Base-by-base conservation (phyloP, 2,329 filamentous ascomycete genomes). In the Leptographium lundbergii region DNA sequence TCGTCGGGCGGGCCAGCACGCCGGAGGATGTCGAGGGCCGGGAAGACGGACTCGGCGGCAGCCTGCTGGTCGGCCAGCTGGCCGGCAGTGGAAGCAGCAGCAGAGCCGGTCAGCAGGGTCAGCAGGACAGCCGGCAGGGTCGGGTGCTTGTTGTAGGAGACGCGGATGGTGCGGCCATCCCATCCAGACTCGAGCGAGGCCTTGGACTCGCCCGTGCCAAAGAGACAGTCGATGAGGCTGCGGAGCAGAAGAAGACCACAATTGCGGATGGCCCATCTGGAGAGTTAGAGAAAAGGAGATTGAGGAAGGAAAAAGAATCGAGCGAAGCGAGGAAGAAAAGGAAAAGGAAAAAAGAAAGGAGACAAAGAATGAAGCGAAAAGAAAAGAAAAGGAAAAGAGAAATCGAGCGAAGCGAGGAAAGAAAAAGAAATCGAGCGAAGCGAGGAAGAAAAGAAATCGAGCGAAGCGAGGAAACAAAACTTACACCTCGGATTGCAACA, bases 231-330 rank as follows among this genome's bases (percentile, higher is more conserved):
- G 57, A 95, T 88, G 6, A 96, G 77, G 62, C 90, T 89, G 58
- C 92, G 84, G 63, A 97, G 85, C 7, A 99, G 81, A 73, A 97
- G 87, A 39, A 97, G 74, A 2, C 91, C 91, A 65, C 91, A 96
- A 69, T 99, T 99, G 1, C 91, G 86, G 59, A 99, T 91, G 0
- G 91, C 89, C 94, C 94, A 99, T 3, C 54, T 56, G 17, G 48
- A 5, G 25, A 25, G 85, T 88, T 61, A 13, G 19, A 13, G 32
- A 25, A 84, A 88, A n/a, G 17, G n/a, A 27, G 53, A 7, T 19
- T 5, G 24, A 10, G 11, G 4, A 45, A 36, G 1, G 17, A 22
- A 42, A 29, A 32, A 14, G 4, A 39, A 54, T 47, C 39, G 34
- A 14, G 17, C 17, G 19, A 22, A n/a, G 32, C 1, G 24, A 34